A percentile compares a stretch with the other conserved stretches of the same genome.
Evolutionary conservation across 176 grass and related monocot species (phyloP).

Genomic region (Rhynchospora pubera): DNA sequence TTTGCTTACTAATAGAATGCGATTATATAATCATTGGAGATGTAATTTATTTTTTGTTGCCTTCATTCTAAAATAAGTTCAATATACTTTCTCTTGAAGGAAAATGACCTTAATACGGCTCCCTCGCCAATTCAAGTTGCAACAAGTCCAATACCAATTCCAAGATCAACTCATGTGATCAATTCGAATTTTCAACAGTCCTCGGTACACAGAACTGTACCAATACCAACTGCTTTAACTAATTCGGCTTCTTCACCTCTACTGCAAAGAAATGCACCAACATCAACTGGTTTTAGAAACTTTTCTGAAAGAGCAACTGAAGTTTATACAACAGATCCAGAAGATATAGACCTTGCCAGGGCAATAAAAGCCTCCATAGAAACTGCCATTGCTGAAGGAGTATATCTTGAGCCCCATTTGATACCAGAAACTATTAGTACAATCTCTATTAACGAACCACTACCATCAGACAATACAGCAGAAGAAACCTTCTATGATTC

Average conservation of each 20-base stretch:
- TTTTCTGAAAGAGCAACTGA: neutral
- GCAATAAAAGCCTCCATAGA: conserved; percentile 41
- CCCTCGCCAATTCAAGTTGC: neutral
- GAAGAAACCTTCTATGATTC: conserved; percentile 5
- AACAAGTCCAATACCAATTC: neutral
- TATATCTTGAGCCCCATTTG: conserved; percentile 15
- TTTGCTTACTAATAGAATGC: neutral
- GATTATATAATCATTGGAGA: neutral
- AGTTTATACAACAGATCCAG: neutral
- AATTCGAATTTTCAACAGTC: neutral
- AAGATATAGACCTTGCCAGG: conserved; percentile 31
- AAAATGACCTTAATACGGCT: neutral
- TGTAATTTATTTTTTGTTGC: neutral
- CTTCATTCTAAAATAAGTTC: neutral
- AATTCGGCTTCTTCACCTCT: conserved; percentile 11
- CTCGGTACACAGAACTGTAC: conserved; percentile 2
- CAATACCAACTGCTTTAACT: neutral
- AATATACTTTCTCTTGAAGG: neutral
- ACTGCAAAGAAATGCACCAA: neutral
- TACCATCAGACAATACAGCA: neutral
- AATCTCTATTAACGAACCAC: neutral
- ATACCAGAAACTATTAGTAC: conserved; percentile 1
- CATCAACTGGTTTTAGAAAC: neutral
- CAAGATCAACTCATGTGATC: neutral
- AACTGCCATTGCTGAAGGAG: conserved; percentile 31